These are phyloP conservation scores for Arabidopsis arenosa DNA, from an alignment of 345 rosid genomes.

Conservation along the genomic window DNA sequence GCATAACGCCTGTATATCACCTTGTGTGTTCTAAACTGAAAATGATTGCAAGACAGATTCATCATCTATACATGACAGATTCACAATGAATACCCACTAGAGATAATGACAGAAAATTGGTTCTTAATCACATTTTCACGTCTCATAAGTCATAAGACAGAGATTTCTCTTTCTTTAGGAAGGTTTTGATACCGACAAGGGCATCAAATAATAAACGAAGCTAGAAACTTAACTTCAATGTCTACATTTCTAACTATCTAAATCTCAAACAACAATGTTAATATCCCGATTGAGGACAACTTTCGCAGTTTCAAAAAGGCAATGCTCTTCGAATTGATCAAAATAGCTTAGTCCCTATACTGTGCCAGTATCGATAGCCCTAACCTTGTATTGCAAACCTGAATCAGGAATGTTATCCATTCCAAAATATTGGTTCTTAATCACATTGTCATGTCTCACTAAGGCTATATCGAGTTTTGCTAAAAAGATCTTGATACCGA, in stretches of 20 bases:
- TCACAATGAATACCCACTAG: neutral
- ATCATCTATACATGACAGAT: neutral
- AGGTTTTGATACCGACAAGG: neutral
- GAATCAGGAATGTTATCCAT: neutral
- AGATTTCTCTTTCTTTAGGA: neutral
- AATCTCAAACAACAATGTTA: neutral
- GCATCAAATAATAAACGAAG: too few relatives aligned
- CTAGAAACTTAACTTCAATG: too few relatives aligned
- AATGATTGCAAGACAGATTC: slow-evolving; percentile 2
- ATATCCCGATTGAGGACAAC: neutral
- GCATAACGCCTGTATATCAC: slow-evolving; percentile 96
- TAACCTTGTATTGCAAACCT: neutral
- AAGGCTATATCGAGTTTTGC: neutral
- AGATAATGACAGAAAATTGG: neutral
- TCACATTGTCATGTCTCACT: neutral
- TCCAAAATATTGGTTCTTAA: neutral
- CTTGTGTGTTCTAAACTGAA: slow-evolving; percentile 92
- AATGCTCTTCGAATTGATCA: neutral
- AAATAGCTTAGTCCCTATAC: neutral
- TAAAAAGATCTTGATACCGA: neutral
- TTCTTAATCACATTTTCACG: neutral
- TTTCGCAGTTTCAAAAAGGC: neutral
- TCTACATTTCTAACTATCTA: neutral
- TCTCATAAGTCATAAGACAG: neutral
- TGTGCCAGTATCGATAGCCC: neutral